Conservation (phyloP, 1,284 basidiomycete genomes). For the Ganoderma meredithae region DNA sequence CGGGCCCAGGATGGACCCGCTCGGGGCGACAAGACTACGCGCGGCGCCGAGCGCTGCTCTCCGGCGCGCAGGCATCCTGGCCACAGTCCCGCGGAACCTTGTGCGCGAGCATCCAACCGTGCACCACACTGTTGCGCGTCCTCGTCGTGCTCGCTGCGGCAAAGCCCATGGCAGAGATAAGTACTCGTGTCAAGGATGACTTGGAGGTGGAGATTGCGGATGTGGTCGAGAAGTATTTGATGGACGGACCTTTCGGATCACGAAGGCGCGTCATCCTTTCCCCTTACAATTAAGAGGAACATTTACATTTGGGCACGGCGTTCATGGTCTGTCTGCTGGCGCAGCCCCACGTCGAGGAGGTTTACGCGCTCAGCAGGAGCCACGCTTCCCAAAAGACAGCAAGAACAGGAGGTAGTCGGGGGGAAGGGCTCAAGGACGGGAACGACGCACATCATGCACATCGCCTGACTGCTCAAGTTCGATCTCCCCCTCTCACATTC, state of each 20-base stretch:
- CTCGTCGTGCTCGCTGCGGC: neutral
- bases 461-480: constrained; percentile 45
- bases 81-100: constrained; percentile 29
- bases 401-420: neutral
- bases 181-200: neutral
- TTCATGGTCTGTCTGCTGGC: constrained; percentile 14
- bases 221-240: constrained; percentile 13
- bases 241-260: neutral
- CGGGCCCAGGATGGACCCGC: constrained; percentile 28
- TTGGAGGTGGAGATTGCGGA: constrained; percentile 2
- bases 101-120: constrained; percentile 31
- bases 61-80: constrained; percentile 2
- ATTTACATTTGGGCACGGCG: constrained; percentile 9
- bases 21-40: constrained; percentile 25
- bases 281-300: no score
- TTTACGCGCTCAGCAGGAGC: constrained; percentile 16
- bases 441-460: constrained; percentile 37
- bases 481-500: constrained; percentile 32
- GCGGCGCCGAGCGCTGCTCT: constrained; percentile 18
- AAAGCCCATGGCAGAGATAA: neutral
- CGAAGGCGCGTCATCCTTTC: neutral
- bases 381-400: constrained; percentile 2
- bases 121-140: constrained; percentile 20
- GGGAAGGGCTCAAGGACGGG: no score
- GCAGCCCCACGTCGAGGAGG: constrained; percentile 4